Base-by-base conservation (phyloP, 2,329 filamentous ascomycete genomes). In the Plenodomus tracheiphilus region DNA sequence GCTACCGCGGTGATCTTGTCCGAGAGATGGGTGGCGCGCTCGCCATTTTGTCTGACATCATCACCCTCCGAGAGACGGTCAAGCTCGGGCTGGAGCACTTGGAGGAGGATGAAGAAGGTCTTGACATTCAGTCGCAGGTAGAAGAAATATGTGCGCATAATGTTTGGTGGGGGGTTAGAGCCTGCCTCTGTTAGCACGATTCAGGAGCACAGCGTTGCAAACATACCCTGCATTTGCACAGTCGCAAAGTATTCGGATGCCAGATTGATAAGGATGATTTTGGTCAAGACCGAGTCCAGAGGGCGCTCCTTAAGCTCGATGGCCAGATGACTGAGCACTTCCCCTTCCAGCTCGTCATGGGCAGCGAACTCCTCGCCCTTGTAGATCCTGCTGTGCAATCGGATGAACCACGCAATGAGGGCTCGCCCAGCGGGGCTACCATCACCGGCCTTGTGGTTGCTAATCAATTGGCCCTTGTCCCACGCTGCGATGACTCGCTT, bases 221-320 rank as follows among this genome's bases (percentile, higher is more conserved):
- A 77, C 64, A 38, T 62, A 85, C 86, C 75, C 68, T 79, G 76
- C 52, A 86, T 79, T 59, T 81, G 83, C 19, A 82, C 75, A 22
- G 79, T 79, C 37, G 90, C 87, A 65, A 89, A 81, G 56, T 87
- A 83, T 69, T 94, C 90, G 6, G 92, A 90, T 5, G 90, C 85
- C 53, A 97, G 88, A 63, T 95, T 97, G 59, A 93, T 85, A 38
- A 97, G 77, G 5, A 89, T 83, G 72, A 97, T 87, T 68, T 91
- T 94, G 54, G 89, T 81, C 21, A 97, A 71, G 11, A 84, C 81
- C 11, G 80, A 79, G 38, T 86, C 82, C 41, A 87, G 79, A 1
- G 82, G 80, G 9, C 85, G 80, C 53, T 85, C 83, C 66, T 88
- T 91, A 21, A 94, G 77, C 22, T 89, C 84, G 58, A 88, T 82